Evolutionary conservation across 176 grass and related monocot genomes (phyloP), one percentile per base, ranked within the genome.

Genomic region (Rhynchospora pubera): DNA sequence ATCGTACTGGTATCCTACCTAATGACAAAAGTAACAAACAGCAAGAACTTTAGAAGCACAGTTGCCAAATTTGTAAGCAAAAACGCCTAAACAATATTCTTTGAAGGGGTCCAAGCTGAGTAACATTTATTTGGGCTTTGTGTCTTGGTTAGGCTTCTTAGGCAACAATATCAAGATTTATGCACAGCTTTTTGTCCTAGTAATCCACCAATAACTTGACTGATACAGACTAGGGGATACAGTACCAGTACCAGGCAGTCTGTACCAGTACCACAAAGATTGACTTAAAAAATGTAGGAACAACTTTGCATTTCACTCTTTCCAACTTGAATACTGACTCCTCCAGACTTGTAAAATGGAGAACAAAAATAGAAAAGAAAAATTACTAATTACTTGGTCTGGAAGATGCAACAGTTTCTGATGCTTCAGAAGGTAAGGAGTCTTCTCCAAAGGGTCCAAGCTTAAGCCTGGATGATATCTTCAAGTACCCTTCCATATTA

Each of bases 1-100:
- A 60, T 43, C 93, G 89, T 88, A 99, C 93, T 50, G 96, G 96
- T 61, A 95, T 90, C 86, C 93, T 99, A 85, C 91, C 96, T 99
- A 60, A 66, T 51, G 9, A 45, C 9, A 46, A 16, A 60, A 24
- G 78, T 46, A 81, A 82, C 44, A 30, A 81, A 82, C 58, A 65
- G 23, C 34, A 82, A 65, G 2, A 65, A 66, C 66, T 65, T 56
- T 66, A 65, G 43, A 82, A 66, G 23, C 43, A 53, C 62, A 18
- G 43, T 62, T 53, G 13, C 13, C 65, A 82, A 67, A 66, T 24
- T 10, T 60, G 62, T 42, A 45, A 46, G 78, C 43, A 63, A 57
- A 12, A 47, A 63, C 19, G 62, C 57, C 58, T 62, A 45, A 62
- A 51, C 43, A 56, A 50, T 55, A 77, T 32, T 55, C 24, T 53